Conservation (phyloP, 106 monocot species). For the Dioscorea alata region DNA sequence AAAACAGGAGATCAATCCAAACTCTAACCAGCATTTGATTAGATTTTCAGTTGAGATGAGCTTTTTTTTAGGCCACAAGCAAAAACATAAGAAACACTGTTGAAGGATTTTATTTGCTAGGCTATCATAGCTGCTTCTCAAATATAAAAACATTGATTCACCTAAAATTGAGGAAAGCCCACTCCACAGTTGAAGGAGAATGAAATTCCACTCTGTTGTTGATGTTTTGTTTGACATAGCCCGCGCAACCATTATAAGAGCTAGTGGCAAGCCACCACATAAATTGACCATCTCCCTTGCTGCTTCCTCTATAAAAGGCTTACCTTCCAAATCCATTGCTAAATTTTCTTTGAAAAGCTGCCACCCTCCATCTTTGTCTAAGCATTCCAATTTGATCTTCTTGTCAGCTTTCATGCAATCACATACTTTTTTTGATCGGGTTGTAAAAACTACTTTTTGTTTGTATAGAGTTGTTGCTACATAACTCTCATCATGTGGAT, state of each 20-base stretch:
- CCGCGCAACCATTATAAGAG: background rate
- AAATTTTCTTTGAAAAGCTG: constrained; percentile 1
- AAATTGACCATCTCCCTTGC: constrained; percentile 1
- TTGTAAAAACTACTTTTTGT: constrained; percentile 7
- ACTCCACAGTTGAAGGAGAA: background rate
- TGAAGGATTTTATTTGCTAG: background rate
- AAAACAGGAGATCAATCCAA: constrained; percentile 4
- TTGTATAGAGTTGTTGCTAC: background rate
- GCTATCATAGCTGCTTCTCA: constrained; percentile 23
- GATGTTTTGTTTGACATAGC: constrained; percentile 3
- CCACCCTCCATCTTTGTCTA: background rate
- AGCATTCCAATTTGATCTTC: background rate
- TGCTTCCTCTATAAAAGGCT: background rate
- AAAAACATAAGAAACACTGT: constrained; percentile 23
- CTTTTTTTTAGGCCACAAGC: constrained; percentile 22
- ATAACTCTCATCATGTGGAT: background rate
- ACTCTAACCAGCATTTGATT: constrained; percentile 18
- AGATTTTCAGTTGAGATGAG: constrained; percentile 5
- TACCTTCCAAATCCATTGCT: background rate
- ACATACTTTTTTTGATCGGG: background rate
- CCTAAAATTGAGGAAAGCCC: background rate
- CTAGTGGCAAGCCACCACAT: constrained; percentile 13
- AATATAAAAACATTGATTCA: background rate
- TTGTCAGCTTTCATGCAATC: background rate
- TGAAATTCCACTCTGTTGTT: background rate